Evolutionary conservation across 108 stramenopile genomes (phyloP), one percentile per base, ranked within the genome.

Genomic region (Fragilaria crotonensis): DNA sequence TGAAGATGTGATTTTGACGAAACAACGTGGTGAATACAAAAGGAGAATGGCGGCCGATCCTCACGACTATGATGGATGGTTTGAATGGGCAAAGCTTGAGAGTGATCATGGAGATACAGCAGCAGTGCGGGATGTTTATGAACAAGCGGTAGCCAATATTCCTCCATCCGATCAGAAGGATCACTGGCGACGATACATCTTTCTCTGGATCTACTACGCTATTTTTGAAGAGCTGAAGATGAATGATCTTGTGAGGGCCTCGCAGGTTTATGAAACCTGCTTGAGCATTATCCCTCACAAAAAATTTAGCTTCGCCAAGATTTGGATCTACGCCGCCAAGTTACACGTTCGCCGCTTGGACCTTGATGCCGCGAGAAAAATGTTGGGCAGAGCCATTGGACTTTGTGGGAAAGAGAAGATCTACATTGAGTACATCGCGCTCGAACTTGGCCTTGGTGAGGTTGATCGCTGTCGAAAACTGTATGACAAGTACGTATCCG

Each of bases 191-290:
- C 70, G 98, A 25, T 99, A 99, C 72, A 96, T 99, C 51, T 99
- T 93, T 59, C 76, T 99, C 30, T 99, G 97, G 97, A 94, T 98
- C 54, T 95, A 95, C 62, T 97, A 95, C 60, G 96, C 97, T 4
- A 50, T 93, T 1, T 97, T 85, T 52, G 99, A 99, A 72, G 97
- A 98, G 68, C 54, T 99, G 30, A 67, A 75, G 45, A 75, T 67
- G 4, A 63, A 75, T 20, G 95, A 99, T 65, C 64, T 79, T 59
- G 78, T 78, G 28, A 75, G 86, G 14, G 91, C 93, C 4, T 74
- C 93, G 5, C 77, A 90, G 77, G 81, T 98, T 27, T 97, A 97
- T 64, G 71, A 85, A 23, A 79, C 89, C 19, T 95, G 92, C 47
- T 65, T 99, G 0, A 57, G 64, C 11, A 64, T 95, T 30, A 90